Percentiles rank a stretch among this genome's conserved stretches.
phyloP scores from a whole-genome alignment of 441 rosid genomes.

The Adansonia rubrostipa region DNA sequence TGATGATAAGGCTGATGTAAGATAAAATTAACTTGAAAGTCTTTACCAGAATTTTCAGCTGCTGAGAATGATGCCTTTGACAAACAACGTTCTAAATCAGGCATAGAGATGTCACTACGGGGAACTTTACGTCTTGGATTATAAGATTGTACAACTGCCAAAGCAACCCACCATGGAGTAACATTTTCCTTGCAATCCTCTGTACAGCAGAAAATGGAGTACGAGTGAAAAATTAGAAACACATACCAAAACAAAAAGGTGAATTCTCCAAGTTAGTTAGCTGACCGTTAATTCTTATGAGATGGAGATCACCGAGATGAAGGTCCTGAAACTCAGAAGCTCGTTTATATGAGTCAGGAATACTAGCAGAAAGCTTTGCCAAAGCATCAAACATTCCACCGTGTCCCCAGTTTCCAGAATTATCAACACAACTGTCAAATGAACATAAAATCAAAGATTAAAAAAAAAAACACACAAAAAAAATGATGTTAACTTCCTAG shows the following conservation, averaged over 20 bases:
- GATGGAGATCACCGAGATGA: slow-evolving; percentile 88
- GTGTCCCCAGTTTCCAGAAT: slow-evolving; percentile 91
- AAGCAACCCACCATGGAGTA: slow-evolving; percentile 64
- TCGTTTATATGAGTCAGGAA: slow-evolving; percentile 59
- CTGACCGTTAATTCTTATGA: slow-evolving; percentile 68
- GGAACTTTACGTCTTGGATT: slow-evolving; percentile 74
- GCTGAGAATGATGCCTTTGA: slow-evolving; percentile 73
- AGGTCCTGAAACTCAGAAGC: slow-evolving; percentile 82
- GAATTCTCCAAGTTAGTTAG: slow-evolving; percentile 11
- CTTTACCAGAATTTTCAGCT: slow-evolving; percentile 71
- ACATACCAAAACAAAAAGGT: slow-evolving; percentile 11
- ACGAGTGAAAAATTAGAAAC: slow-evolving; percentile 6
- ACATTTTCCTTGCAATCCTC: slow-evolving; percentile 46
- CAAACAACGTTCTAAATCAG: slow-evolving; percentile 76
- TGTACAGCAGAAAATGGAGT: slow-evolving; percentile 28
- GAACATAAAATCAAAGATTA: slow-evolving; percentile 4
- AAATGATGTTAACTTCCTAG: slow-evolving; percentile 1
- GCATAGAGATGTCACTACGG: slow-evolving; percentile 66
- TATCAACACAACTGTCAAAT: slow-evolving; percentile 69
- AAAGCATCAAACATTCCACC: slow-evolving; percentile 89
- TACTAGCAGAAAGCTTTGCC: slow-evolving; percentile 53
- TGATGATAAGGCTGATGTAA: slow-evolving; percentile 2
- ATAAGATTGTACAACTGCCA: slow-evolving; percentile 82
- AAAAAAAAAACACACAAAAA: not conserved
- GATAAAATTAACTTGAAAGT: not conserved